Evolutionary conservation across 345 rosid genomes (phyloP).

Genomic region (Pelargonium nanum): DNA sequence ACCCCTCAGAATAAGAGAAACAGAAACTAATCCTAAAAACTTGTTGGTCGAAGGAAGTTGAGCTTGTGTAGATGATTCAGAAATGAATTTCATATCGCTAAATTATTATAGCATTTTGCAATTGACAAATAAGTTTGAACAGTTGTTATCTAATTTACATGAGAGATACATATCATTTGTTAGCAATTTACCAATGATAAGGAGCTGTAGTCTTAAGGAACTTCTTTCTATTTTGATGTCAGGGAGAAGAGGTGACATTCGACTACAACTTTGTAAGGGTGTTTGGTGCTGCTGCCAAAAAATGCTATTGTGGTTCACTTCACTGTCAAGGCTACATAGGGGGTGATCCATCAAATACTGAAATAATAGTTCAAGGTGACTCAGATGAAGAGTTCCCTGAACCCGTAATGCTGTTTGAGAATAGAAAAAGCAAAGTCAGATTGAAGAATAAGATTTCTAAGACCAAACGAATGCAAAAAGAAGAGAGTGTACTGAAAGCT

Average conservation of each 20-base stretch:
- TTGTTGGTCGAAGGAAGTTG: background rate
- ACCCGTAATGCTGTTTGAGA: constrained; percentile 65
- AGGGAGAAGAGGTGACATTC: constrained; percentile 94
- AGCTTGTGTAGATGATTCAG: background rate
- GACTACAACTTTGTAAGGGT: constrained; percentile 98
- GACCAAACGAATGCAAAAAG: constrained; percentile 19
- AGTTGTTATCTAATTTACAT: background rate
- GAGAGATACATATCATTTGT: background rate
- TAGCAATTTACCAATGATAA: background rate
- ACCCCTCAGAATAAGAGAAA: no score
- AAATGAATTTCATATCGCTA: background rate
- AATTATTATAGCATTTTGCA: background rate
- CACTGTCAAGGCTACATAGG: constrained; percentile 95
- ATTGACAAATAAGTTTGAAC: background rate
- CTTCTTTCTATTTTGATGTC: constrained; percentile 5
- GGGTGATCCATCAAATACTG: constrained; percentile 74
- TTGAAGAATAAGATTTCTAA: constrained; percentile 20
- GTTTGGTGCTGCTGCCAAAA: constrained; percentile 97
- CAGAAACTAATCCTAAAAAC: no score
- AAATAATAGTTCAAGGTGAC: constrained; percentile 81
- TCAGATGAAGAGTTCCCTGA: constrained; percentile 97
- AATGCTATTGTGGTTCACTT: constrained; percentile 77
- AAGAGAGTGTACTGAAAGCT: constrained; percentile 18
- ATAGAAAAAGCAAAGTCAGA: constrained; percentile 41
- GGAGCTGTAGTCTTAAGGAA: background rate